A percentile compares a stretch with the other conserved stretches of the same genome.
Evolutionary conservation across 352 stramenopile genomes (phyloP).

Genomic region (Elongisporangium prolatum): DNA sequence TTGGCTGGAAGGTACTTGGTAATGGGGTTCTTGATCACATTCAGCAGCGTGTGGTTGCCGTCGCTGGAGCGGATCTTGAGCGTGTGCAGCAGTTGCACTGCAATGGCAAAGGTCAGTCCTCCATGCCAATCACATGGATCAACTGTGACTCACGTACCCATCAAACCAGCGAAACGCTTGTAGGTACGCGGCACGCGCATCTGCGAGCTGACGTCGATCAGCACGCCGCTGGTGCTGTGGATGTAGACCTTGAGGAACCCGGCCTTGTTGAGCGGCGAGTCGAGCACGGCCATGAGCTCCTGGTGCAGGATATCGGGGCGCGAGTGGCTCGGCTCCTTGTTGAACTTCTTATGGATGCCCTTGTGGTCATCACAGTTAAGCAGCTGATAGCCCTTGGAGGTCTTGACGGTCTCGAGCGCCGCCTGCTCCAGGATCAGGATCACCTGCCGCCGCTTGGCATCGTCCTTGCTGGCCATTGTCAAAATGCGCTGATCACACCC

Average conservation of each 20-base stretch:
- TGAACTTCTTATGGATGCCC: slow-evolving; percentile 92
- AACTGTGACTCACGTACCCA: slow-evolving; percentile 65
- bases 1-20: slow-evolving; percentile 96
- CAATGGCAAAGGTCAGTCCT: slow-evolving; percentile 3
- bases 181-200: slow-evolving; percentile 99
- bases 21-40: slow-evolving; percentile 99
- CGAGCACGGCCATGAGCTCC: slow-evolving; percentile 97
- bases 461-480: slow-evolving; percentile 46
- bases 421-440: slow-evolving; percentile 98
- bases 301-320: slow-evolving; percentile 99
- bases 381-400: slow-evolving; percentile 98
- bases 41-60: slow-evolving; percentile 95
- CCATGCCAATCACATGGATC: neutral
- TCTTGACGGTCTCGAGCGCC: slow-evolving; percentile 99
- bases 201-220: slow-evolving; percentile 98
- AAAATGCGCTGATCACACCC: slow-evolving; percentile 1
- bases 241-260: slow-evolving; percentile 98
- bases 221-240: slow-evolving; percentile 94
- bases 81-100: slow-evolving; percentile 99
- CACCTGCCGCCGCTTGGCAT: slow-evolving; percentile 86
- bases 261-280: slow-evolving; percentile 99
- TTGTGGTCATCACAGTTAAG: slow-evolving; percentile 99
- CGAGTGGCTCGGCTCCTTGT: slow-evolving; percentile 95
- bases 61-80: slow-evolving; percentile 99
- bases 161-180: slow-evolving; percentile 97